Percentiles rank a stretch among this genome's conserved stretches.
Evolutionary conservation across 495 filamentous ascomycete species (phyloP).

Genomic region (Lepraria neglecta): DNA sequence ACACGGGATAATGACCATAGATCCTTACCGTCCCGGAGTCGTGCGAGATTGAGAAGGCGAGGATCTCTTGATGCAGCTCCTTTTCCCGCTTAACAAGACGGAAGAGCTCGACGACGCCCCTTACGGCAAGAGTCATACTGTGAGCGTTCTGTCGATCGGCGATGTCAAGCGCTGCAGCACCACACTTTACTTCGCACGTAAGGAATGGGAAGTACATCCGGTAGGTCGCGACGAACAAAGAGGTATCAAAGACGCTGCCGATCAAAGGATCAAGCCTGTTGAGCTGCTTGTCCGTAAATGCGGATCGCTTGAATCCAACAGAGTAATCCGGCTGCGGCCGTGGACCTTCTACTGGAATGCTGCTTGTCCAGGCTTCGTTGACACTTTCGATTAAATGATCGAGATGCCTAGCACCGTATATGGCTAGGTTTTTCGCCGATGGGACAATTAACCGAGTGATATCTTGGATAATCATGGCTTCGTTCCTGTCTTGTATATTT

Average conservation of each 20-base stretch:
- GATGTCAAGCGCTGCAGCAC: conserved; percentile 32
- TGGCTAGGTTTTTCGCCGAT: conserved; percentile 33
- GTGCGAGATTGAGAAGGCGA: no score
- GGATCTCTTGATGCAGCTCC: no score
- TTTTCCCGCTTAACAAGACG: no score
- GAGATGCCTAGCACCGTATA: conserved; percentile 31
- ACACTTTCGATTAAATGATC: conserved; percentile 36
- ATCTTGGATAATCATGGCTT: conserved; percentile 38
- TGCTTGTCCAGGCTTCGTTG: conserved; percentile 41
- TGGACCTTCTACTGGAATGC: conserved; percentile 30
- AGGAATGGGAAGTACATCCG: conserved; percentile 42
- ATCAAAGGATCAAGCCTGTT: conserved; percentile 37
- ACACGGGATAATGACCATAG: conserved; percentile 31
- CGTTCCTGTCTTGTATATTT: conserved; percentile 33
- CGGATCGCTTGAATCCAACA: conserved; percentile 38
- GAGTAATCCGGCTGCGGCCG: conserved; percentile 42
- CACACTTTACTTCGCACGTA: conserved; percentile 37
- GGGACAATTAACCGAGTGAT: conserved; percentile 37
- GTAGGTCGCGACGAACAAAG: conserved; percentile 37
- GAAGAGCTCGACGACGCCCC: conserved; percentile 30
- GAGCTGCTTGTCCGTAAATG: conserved; percentile 39
- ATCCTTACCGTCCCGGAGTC: conserved; percentile 31
- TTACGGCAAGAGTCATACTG: conserved; percentile 33
- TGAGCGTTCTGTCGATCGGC: conserved; percentile 38
- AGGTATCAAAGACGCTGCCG: conserved; percentile 23